Evolutionary conservation across 1,139 yeast species (phyloP).

Genomic region (Casaregolazyma suthepensis): DNA sequence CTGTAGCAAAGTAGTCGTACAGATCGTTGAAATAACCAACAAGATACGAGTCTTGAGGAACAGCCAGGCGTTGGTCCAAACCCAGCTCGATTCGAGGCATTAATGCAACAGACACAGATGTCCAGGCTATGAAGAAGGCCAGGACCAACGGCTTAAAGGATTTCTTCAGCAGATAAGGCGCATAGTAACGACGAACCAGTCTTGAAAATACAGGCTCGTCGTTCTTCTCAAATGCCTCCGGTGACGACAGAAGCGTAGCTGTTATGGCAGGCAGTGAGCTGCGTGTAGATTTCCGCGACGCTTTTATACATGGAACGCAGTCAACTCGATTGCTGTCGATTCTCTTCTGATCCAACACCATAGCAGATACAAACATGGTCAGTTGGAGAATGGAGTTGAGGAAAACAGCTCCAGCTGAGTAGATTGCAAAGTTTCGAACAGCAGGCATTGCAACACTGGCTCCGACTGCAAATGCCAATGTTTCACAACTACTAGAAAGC

Average conservation of each 20-base stretch:
- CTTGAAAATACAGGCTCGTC: constrained; percentile 34
- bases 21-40: constrained; percentile 74
- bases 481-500: constrained; percentile 69
- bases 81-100: constrained; percentile 71
- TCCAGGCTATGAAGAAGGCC: constrained; percentile 51
- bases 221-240: constrained; percentile 23
- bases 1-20: constrained; percentile 67
- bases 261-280: constrained; percentile 22
- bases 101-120: constrained; percentile 61
- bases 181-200: constrained; percentile 40
- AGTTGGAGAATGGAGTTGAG: constrained; percentile 73
- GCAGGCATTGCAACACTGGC: constrained; percentile 91
- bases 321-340: constrained; percentile 56
- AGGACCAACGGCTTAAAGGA: constrained; percentile 46
- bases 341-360: constrained; percentile 62
- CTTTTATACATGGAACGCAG: constrained; percentile 36
- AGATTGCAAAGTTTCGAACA: constrained; percentile 83
- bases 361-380: constrained; percentile 70
- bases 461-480: constrained; percentile 72
- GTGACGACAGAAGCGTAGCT: constrained; percentile 21
- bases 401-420: constrained; percentile 80
- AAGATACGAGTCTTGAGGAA: constrained; percentile 76
- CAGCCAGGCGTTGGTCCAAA: constrained; percentile 81
- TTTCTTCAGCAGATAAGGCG: constrained; percentile 52
- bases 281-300: constrained; percentile 9